Evolutionary conservation across 2,329 filamentous ascomycete genomes (phyloP), one percentile per base, ranked within the genome.

Genomic region (Talaromyces piceae): DNA sequence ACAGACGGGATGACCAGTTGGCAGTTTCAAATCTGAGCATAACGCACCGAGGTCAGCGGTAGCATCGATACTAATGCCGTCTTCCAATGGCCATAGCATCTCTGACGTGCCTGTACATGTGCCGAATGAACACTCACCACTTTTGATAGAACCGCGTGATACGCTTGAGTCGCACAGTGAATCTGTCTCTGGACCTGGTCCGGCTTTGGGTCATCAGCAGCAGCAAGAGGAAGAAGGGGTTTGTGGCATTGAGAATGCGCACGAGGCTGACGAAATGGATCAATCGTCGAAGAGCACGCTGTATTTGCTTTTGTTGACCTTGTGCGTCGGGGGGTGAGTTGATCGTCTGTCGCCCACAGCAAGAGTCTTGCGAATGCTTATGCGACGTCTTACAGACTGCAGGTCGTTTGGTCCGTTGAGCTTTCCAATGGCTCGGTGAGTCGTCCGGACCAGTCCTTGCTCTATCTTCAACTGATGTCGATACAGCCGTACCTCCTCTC

Each of bases 351-450:
- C 12, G n/a, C 12, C n/a, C 11, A 28, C 33, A 39, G n/a, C n/a
- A n/a, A n/a, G n/a, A n/a, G n/a, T n/a, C n/a, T n/a, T n/a, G n/a
- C n/a, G n/a, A 18, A 48, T 20, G 23, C 33, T 37, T 9, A 37
- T 30, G 39, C 25, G 18, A n/a, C n/a, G n/a, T n/a, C 20, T 31
- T 6, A 30, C 57, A 78, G 88, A 22, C 75, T 97, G 56, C 91
- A 97, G 71, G 87, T 97, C 59, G 90, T 91, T 25, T 97, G 91
- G 91, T 91, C 91, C 1, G 90, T 95, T 39, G 91, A 97, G 69
- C 77, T 95, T 39, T 95, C 90, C 49, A 91, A 95, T 73, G 91
- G 91, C 60, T 95, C 91, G 49, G 78, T 80, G 66, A 63, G 77
- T 70, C 25, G 13, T 18, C 3, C 18, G 30, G 45, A 20, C 12